A percentile compares a stretch with the other conserved stretches of the same genome.
Evolutionary conservation across 805 yeast species (phyloP).

Genomic region (Sugiyamaella valdiviana): DNA sequence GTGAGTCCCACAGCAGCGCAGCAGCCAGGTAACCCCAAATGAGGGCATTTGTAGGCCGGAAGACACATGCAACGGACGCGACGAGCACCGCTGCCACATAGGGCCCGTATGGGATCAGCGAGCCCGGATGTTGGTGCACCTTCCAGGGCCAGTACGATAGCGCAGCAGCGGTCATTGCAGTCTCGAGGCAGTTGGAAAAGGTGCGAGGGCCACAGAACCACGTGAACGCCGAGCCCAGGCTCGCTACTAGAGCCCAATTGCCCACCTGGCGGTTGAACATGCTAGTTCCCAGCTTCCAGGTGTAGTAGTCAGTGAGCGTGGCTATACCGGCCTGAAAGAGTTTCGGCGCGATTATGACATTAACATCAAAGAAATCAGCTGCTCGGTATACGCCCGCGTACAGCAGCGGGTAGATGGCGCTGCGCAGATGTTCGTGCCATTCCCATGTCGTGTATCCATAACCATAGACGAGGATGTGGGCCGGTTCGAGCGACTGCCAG

Average conservation of each 20-base stretch:
- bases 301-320: constrained; percentile 60
- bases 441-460: constrained; percentile 93
- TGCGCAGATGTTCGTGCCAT: constrained; percentile 71
- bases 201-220: constrained; percentile 78
- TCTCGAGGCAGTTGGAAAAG: constrained; percentile 79
- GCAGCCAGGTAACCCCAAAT: constrained; percentile 67
- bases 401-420: constrained; percentile 72
- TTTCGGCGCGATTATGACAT: constrained; percentile 50
- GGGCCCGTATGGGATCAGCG: constrained; percentile 16
- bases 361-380: constrained; percentile 31
- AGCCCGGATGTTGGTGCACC: constrained; percentile 2
- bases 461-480: constrained; percentile 66
- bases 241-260: constrained; percentile 39
- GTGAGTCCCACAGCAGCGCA: constrained; percentile 14
- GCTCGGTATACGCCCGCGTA: constrained; percentile 45
- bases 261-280: constrained; percentile 22
- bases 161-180: constrained; percentile 60
- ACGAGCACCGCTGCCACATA: constrained; percentile 39
- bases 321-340: constrained; percentile 63
- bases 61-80: constrained; percentile 59
- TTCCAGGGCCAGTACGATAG: constrained; percentile 68
- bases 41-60: constrained; percentile 78
- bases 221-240: constrained; percentile 67
- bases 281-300: constrained; percentile 43
- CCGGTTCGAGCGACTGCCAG: constrained; percentile 91